Base-by-base conservation (phyloP, 306 rosid species). In the Psophocarpus tetragonolobus region DNA sequence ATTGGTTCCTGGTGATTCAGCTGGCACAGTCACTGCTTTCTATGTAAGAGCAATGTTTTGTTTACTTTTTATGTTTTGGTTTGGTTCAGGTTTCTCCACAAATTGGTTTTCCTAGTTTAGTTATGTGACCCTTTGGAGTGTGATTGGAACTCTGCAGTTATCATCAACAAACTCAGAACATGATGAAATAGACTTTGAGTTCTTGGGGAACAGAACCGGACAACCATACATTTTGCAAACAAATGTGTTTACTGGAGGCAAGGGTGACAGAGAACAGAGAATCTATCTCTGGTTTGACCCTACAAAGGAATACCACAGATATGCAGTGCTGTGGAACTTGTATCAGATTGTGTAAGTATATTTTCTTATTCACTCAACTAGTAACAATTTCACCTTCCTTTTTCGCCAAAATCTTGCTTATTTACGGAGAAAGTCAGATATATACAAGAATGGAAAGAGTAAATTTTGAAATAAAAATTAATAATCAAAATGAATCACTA, bases 271-370 rank as follows among this genome's bases (percentile, higher is more conserved):
- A 81, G 98, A 94, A 41, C 98, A 94, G 14, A 88, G 98, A 87
- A 90, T 94, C 73, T 91, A 82, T 73, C 96, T 94, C 10, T 94
- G 98, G 98, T 94, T 94, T 74, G 98, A 94, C 74, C 98, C 98
- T 4, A 87, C 96, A n/a, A 76, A 56, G 62, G 87, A 54, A 2
- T 94, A 38, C 81, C 98, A 94, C 73, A 84, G 94, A 82, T 94
- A 94, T 85, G 79, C 98, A 11, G 82, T 94, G 30, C 90, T 94
- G 21, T 94, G 98, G 98, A 94, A 94, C 80, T 5, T 84, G 61
- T 65, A 82, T 21, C 90, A 78, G 86, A 94, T 90, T 58, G 87
- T 90, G 97, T 93, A 30, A 84, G 93, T 75, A 54, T 60, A 54
- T 50, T 6, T 5, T 2, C 21, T 47, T 11, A 32, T 26, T 73